These are phyloP conservation scores for Taphrina communis DNA, from an alignment of 1,139 yeast genomes.

Conservation along the genomic window DNA sequence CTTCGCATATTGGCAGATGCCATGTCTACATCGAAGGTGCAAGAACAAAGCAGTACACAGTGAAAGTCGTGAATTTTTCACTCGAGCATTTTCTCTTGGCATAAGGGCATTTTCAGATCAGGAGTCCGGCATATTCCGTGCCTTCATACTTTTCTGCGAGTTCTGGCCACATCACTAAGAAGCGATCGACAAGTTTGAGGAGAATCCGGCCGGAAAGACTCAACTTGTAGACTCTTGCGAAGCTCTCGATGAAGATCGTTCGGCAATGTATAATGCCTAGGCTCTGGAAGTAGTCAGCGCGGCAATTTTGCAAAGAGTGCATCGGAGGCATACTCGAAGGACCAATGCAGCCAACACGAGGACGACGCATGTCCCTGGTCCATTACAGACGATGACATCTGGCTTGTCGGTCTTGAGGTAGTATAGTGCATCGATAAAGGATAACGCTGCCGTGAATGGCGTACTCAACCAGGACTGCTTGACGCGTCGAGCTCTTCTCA, in stretches of 20 bases:
- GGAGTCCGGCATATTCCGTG: constrained; percentile 77
- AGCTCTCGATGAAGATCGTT: constrained; percentile 81
- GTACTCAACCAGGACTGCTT: constrained; percentile 68
- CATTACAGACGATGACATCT: constrained; percentile 68
- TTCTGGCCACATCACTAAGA: constrained; percentile 89
- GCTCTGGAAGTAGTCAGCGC: background rate
- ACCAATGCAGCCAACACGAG: constrained; percentile 58
- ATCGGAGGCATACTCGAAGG: constrained; percentile 47
- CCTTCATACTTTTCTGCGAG: constrained; percentile 62
- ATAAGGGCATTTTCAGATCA: constrained; percentile 56
- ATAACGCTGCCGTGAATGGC: constrained; percentile 57
- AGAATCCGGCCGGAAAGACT: constrained; percentile 78
- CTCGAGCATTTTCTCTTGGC: background rate
- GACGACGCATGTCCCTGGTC: constrained; percentile 93
- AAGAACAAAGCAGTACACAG: background rate
- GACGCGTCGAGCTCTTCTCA: constrained; percentile 79
- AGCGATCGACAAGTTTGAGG: constrained; percentile 62
- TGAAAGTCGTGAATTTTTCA: background rate
- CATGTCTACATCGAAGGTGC: constrained; percentile 2
- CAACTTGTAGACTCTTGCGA: constrained; percentile 78
- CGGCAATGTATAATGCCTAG: constrained; percentile 59
- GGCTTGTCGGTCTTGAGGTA: constrained; percentile 50
- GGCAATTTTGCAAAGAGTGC: background rate
- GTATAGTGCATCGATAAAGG: constrained; percentile 48
- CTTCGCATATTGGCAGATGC: constrained; percentile 32